phyloP scores from a whole-genome alignment of 75 land plant genomes.

The Selaginella moellendorffii region DNA sequence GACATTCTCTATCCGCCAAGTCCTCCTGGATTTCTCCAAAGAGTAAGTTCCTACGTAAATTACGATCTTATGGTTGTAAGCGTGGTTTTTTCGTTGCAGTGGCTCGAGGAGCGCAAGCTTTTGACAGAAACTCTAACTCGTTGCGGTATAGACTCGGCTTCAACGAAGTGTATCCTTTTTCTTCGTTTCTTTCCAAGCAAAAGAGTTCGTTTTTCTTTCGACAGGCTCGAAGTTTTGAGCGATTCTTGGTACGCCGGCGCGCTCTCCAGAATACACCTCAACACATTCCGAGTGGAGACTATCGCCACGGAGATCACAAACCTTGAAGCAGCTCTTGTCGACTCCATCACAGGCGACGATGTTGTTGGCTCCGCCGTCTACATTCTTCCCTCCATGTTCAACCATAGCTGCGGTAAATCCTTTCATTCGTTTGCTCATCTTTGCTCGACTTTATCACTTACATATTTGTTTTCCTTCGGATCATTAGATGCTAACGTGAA shows the following conservation, averaged over 20 bases:
- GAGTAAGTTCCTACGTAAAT: not conserved
- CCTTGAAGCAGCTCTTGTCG: constrained; percentile 47
- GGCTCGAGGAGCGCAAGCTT: not conserved
- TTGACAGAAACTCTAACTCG: not conserved
- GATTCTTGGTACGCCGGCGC: constrained; percentile 56
- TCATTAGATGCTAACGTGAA: constrained; percentile 77
- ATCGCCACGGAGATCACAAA: constrained; percentile 35
- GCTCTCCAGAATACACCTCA: constrained; percentile 54
- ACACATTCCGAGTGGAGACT: constrained; percentile 79
- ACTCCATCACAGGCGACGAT: constrained; percentile 46
- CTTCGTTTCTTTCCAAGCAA: constrained; percentile 34
- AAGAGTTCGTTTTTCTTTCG: constrained; percentile 39
- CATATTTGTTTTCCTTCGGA: constrained; percentile 6
- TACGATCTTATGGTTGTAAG: not conserved
- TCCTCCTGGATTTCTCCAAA: not conserved
- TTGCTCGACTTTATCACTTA: too few relatives aligned
- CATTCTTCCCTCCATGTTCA: constrained; percentile 82
- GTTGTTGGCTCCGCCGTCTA: constrained; percentile 78
- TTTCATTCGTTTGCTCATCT: constrained; percentile 1
- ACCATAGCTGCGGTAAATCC: constrained; percentile 90
- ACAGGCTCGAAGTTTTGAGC: constrained; percentile 38
- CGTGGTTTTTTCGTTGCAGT: not conserved
- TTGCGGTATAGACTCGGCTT: not conserved
- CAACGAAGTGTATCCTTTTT: not conserved
- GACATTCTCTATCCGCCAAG: constrained; percentile 39